phyloP scores from a whole-genome alignment of 768 basidiomycete species.

The Trametopsis cervina region DNA sequence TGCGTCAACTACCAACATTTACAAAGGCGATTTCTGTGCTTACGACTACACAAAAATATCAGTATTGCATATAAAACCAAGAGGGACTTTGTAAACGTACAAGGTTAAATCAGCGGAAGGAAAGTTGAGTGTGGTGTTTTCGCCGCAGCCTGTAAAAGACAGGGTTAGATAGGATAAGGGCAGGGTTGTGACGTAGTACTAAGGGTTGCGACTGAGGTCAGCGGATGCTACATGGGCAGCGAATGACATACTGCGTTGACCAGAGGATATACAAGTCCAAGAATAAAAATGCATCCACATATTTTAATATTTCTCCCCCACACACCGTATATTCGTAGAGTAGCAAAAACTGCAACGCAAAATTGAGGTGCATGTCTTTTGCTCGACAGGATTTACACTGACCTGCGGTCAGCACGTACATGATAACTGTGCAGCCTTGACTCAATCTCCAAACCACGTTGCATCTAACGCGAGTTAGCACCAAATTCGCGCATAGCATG shows the following conservation, averaged over 20 bases:
- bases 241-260: constrained; percentile 2
- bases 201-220: not conserved
- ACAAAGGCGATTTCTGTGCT: no score
- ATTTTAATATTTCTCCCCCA: not conserved
- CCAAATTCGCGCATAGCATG: no score
- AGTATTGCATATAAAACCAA: not conserved
- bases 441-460: constrained; percentile 1
- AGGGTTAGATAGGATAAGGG: not conserved
- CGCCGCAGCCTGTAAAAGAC: constrained; percentile 4
- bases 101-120: not conserved
- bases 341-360: constrained; percentile 1
- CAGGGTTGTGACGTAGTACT: constrained; percentile 4
- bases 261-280: constrained; percentile 2
- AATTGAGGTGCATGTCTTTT: not conserved
- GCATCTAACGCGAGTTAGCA: constrained; percentile 1
- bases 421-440: not conserved
- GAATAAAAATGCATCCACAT: not conserved
- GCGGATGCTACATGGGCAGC: not conserved
- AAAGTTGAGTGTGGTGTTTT: not conserved
- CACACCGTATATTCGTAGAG: constrained; percentile 4
- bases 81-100: not conserved
- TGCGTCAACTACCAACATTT: not conserved
- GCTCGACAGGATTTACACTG: not conserved
- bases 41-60: not conserved
- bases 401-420: constrained; percentile 5